Percentiles rank a stretch among this genome's conserved stretches.
Evolutionary conservation across 2,329 filamentous ascomycete species (phyloP).

Genomic region (Ceratocystis alfenasii): DNA sequence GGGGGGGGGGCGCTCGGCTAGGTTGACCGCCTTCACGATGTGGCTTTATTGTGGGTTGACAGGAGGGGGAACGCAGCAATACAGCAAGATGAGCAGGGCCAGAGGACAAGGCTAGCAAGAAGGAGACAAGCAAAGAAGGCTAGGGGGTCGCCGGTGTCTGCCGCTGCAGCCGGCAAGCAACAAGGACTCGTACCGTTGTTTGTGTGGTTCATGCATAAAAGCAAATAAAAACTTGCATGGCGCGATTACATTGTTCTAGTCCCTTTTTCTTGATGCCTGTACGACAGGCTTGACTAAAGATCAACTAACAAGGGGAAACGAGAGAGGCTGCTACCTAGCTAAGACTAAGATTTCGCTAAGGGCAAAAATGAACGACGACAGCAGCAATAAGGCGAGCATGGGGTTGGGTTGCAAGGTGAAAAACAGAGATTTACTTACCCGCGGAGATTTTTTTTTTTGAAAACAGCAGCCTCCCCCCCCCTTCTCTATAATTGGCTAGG

Average conservation of each 20-base stretch:
- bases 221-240: not conserved
- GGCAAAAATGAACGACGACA: not conserved
- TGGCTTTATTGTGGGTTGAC: not conserved
- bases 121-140: not conserved
- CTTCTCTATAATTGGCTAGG: not conserved
- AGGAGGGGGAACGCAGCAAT: not conserved
- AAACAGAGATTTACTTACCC: not conserved
- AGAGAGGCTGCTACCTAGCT: no score
- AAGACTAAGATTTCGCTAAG: not conserved
- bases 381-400: not conserved
- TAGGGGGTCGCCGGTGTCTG: no score
- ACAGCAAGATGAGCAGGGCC: not conserved
- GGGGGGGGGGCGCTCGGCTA: not conserved
- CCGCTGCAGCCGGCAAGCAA: not conserved
- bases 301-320: not conserved
- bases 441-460: not conserved
- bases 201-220: slow-evolving; percentile 3
- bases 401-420: not conserved
- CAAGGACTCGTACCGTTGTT: not conserved
- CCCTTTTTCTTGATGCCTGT: not conserved
- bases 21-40: not conserved
- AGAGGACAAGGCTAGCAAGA: not conserved
- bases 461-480: no score
- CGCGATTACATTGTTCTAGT: not conserved
- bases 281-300: not conserved